phyloP scores from a whole-genome alignment of 1,284 basidiomycete species.

The Coniferiporia sulphurascens region DNA sequence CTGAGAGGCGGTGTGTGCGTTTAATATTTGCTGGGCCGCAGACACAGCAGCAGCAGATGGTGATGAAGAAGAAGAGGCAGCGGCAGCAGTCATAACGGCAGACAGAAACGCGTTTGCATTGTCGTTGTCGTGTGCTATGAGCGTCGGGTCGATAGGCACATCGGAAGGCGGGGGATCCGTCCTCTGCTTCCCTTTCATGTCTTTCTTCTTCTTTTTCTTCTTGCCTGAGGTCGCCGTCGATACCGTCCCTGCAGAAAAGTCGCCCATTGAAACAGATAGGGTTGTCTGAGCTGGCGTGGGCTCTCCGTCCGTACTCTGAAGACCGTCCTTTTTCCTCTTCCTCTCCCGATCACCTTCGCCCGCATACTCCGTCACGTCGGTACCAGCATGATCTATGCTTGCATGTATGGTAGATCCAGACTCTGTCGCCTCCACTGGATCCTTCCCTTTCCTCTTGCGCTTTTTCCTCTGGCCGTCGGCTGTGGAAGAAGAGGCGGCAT shows the following conservation, averaged over 20 bases:
- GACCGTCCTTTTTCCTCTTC: conserved; percentile 36
- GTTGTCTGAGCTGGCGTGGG: background rate
- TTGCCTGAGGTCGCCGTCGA: conserved; percentile 23
- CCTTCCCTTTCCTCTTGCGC: conserved; percentile 20
- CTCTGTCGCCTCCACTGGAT: conserved; percentile 24
- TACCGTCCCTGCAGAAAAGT: conserved; percentile 10
- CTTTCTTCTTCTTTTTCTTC: conserved; percentile 37
- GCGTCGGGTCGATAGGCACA: conserved; percentile 9
- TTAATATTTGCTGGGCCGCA: conserved; percentile 11
- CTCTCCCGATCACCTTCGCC: conserved; percentile 22
- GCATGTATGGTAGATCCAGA: conserved; percentile 8
- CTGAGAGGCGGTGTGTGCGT: conserved; percentile 20
- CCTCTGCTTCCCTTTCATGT: conserved; percentile 33
- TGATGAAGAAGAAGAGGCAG: conserved; percentile 31
- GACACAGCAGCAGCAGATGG: conserved; percentile 25
- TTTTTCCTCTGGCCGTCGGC: conserved; percentile 30
- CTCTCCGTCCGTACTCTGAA: conserved; percentile 29
- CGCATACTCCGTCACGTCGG: conserved; percentile 11
- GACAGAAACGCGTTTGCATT: conserved; percentile 46
- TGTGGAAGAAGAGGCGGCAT: conserved; percentile 27
- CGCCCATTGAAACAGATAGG: too few species aligned
- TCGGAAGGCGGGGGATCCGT: conserved; percentile 21
- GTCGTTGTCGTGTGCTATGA: conserved; percentile 12
- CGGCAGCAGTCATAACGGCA: conserved; percentile 52
- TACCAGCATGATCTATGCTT: conserved; percentile 9